These are phyloP conservation scores for Domatiomyces globalis DNA, from an alignment of 2,329 filamentous ascomycete species.

Conservation along the genomic window DNA sequence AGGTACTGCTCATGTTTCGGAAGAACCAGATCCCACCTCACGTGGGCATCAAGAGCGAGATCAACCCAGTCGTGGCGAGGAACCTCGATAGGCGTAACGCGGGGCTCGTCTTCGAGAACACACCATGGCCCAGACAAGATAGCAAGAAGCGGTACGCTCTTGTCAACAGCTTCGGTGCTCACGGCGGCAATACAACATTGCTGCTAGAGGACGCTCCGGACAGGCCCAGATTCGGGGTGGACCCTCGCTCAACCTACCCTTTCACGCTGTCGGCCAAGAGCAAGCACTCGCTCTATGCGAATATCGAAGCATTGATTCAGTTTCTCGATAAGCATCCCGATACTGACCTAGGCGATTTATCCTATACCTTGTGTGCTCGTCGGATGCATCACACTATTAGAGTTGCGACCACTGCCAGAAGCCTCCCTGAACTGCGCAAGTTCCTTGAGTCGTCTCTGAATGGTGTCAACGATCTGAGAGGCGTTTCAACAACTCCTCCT, in stretches of 20 bases:
- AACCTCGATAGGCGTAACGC: slow-evolving; percentile 32
- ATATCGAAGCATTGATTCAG: slow-evolving; percentile 38
- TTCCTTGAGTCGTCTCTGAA: slow-evolving; percentile 14
- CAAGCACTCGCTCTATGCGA: slow-evolving; percentile 29
- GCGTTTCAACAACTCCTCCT: background rate
- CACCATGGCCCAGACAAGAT: slow-evolving; percentile 22
- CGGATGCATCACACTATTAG: slow-evolving; percentile 41
- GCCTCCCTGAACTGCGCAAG: slow-evolving; percentile 12
- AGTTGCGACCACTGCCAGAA: slow-evolving; percentile 17
- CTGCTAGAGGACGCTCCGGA: slow-evolving; percentile 25
- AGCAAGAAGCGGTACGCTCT: slow-evolving; percentile 29
- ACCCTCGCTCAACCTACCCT: slow-evolving; percentile 38
- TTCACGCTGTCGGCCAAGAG: slow-evolving; percentile 44
- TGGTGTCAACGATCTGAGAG: slow-evolving; percentile 5
- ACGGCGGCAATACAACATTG: slow-evolving; percentile 51
- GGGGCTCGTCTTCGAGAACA: slow-evolving; percentile 34
- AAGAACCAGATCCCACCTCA: slow-evolving; percentile 48
- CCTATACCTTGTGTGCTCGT: slow-evolving; percentile 51
- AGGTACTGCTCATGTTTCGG: slow-evolving; percentile 49
- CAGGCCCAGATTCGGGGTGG: too few species aligned
- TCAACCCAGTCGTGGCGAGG: slow-evolving; percentile 34
- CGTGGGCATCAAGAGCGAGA: slow-evolving; percentile 44
- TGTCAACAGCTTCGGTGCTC: slow-evolving; percentile 57
- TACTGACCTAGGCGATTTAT: slow-evolving; percentile 36
- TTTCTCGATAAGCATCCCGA: slow-evolving; percentile 40